A percentile compares a stretch with the other conserved stretches of the same genome.
phyloP scores from a whole-genome alignment of 108 stramenopile genomes.

The Seminavis robusta region DNA sequence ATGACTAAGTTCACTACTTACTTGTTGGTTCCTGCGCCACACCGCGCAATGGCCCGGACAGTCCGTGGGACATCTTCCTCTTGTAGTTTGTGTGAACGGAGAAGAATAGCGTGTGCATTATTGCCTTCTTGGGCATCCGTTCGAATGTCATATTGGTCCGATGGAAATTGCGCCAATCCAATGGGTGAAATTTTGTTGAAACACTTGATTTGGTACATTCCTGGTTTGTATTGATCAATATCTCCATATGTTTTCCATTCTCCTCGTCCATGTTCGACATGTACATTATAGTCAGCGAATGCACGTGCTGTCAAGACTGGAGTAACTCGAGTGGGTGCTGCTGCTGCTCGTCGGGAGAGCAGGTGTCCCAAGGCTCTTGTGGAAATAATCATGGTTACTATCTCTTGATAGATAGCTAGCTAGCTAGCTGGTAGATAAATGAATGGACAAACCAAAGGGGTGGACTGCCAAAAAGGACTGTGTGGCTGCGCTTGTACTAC shows the following conservation, averaged over 20 bases:
- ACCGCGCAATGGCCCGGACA: constrained; percentile 67
- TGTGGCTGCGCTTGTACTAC: no score
- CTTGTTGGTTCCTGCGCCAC: constrained; percentile 84
- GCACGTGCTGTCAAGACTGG: no score
- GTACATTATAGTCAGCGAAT: constrained; percentile 56
- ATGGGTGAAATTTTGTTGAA: constrained; percentile 69
- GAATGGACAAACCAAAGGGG: no score
- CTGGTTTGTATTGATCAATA: constrained; percentile 42
- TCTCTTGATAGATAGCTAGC: no score
- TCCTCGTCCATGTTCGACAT: constrained; percentile 80
- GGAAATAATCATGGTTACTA: no score
- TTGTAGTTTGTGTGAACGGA: constrained; percentile 67
- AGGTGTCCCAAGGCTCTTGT: no score
- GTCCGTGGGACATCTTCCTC: constrained; percentile 48
- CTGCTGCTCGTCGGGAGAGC: no score
- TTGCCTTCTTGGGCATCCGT: constrained; percentile 35
- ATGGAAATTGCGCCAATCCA: constrained; percentile 29
- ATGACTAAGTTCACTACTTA: no score
- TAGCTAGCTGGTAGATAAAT: no score
- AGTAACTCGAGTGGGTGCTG: no score
- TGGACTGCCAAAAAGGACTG: no score
- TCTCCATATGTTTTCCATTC: constrained; percentile 82
- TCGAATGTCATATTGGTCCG: constrained; percentile 32
- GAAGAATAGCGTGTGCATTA: constrained; percentile 56
- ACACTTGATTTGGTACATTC: constrained; percentile 53